Percentiles rank a stretch among this genome's conserved stretches.
Evolutionary conservation across 2,329 filamentous ascomycete species (phyloP).

Genomic region (Hymenoscyphus fraxineus): DNA sequence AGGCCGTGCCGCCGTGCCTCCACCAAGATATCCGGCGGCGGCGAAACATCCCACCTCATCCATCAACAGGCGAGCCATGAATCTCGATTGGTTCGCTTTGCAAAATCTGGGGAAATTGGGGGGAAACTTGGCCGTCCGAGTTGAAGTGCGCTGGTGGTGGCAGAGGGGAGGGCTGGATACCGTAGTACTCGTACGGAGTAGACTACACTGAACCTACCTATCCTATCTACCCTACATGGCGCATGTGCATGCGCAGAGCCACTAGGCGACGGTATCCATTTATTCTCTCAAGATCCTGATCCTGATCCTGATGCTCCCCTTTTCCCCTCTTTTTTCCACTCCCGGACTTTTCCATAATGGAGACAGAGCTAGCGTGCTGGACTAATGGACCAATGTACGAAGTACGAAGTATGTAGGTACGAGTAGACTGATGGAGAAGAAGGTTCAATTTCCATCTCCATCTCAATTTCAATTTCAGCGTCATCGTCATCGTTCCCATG

Average conservation of each 20-base stretch:
- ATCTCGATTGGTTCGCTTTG: slow-evolving; percentile 4
- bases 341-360: neutral
- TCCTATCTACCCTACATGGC: neutral
- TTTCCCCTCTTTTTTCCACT: neutral
- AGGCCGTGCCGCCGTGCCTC: neutral
- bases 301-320: neutral
- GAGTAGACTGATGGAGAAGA: too few species aligned
- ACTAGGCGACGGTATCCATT: neutral
- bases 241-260: neutral
- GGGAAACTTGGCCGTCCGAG: too few species aligned
- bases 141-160: too few species aligned
- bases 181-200: neutral
- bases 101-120: slow-evolving; percentile 11
- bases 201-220: neutral
- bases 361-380: neutral
- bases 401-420: too few species aligned
- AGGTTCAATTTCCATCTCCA: too few species aligned
- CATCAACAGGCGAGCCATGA: neutral
- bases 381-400: too few species aligned
- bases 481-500: neutral
- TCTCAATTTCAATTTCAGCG: neutral
- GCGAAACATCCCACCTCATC: neutral
- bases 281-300: neutral
- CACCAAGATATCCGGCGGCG: neutral
- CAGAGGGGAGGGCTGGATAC: neutral